phyloP scores from a whole-genome alignment of 2,329 filamentous ascomycete genomes.

The Alternaria arborescens region DNA sequence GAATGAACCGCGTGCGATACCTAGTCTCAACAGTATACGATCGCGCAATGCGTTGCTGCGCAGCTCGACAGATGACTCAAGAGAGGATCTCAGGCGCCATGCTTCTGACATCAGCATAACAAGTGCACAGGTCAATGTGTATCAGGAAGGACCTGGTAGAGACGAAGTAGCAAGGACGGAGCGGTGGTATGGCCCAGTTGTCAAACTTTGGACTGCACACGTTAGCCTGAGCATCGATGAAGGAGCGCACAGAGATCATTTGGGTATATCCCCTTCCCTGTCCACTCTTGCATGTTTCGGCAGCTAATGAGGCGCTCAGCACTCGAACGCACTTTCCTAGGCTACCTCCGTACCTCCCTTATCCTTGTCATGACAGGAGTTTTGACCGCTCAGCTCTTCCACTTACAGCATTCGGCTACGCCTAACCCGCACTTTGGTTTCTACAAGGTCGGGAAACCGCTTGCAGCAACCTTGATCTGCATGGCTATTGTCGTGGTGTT shows the following conservation, averaged over 20 bases:
- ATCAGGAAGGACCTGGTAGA: background rate
- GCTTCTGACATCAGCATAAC: constrained; percentile 12
- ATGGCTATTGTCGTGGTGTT: constrained; percentile 60
- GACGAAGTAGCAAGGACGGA: background rate
- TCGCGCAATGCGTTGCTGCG: constrained; percentile 14
- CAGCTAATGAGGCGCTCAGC: constrained; percentile 56
- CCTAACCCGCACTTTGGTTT: constrained; percentile 64
- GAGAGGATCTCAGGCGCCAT: constrained; percentile 5
- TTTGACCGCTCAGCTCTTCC: constrained; percentile 72
- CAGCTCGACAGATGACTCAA: constrained; percentile 7
- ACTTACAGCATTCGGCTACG: constrained; percentile 61
- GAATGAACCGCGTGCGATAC: background rate
- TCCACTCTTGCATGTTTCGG: background rate
- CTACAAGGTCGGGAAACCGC: constrained; percentile 67
- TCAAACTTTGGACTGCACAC: constrained; percentile 60
- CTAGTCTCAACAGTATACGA: constrained; percentile 8
- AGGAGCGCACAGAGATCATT: constrained; percentile 62
- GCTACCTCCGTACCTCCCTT: constrained; percentile 75
- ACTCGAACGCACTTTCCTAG: constrained; percentile 77
- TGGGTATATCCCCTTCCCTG: constrained; percentile 55
- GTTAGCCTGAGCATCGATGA: constrained; percentile 61
- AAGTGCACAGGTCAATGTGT: constrained; percentile 12
- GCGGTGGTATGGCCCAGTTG: constrained; percentile 51
- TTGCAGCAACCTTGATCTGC: constrained; percentile 61
- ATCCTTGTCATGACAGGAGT: constrained; percentile 74